Percentiles rank a stretch among this genome's conserved stretches.
Conservation (phyloP, 345 rosid genomes). For the Isatis tinctoria region DNA sequence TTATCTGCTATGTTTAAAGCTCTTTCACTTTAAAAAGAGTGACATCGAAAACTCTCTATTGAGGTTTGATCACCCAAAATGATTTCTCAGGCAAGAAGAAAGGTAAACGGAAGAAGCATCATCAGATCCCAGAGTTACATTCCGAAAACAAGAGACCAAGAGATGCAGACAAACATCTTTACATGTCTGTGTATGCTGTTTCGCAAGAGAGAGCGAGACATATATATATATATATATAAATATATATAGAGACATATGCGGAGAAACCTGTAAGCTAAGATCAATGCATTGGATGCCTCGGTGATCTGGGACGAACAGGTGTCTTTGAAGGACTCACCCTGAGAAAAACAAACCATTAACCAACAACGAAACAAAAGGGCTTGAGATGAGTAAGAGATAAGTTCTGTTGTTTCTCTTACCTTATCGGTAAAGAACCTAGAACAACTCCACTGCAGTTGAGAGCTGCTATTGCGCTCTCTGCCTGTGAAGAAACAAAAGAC, state of each 20-base stretch:
- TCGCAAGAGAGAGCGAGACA: conserved; percentile 10
- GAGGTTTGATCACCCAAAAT: conserved; percentile 7
- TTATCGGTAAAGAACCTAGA: conserved; percentile 85
- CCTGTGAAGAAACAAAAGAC: conserved; percentile 36
- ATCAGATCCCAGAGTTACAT: conserved; percentile 31
- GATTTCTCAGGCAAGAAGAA: conserved; percentile 16
- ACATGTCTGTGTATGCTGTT: conserved; percentile 34
- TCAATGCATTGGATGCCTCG: conserved; percentile 69
- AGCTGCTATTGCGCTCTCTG: conserved; percentile 96
- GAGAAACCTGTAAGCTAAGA: conserved; percentile 28
- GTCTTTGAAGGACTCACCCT: conserved; percentile 99
- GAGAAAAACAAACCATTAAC: conserved; percentile 16
- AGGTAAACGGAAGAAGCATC: conserved; percentile 10
- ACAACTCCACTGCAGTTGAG: conserved; percentile 93
- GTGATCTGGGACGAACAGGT: conserved; percentile 88
- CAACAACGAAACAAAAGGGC: not conserved
- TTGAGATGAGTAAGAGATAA: not conserved
- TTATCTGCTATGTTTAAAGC: conserved; percentile 5
- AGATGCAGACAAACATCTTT: conserved; percentile 40
- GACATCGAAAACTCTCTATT: conserved; percentile 14
- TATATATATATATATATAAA: not conserved
- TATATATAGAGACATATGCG: conserved; percentile 3
- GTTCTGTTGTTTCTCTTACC: conserved; percentile 39
- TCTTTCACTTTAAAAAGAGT: not conserved
- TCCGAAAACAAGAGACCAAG: conserved; percentile 29